Base-by-base conservation (phyloP, 1,284 basidiomycete species). In the Farysia itapuensis region DNA sequence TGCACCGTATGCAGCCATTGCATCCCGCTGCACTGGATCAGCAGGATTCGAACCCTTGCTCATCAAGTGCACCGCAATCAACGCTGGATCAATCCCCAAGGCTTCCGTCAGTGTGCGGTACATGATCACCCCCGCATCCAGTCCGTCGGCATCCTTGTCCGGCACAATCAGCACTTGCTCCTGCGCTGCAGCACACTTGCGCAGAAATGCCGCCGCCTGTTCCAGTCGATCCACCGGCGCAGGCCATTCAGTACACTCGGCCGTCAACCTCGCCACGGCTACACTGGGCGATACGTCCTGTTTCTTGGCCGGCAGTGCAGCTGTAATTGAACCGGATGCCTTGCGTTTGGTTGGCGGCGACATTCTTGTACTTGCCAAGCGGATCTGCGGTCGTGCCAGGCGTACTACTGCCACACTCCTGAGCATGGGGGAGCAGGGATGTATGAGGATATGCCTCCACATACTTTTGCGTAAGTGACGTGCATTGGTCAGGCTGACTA, bases 71-170 rank as follows among this genome's bases (percentile, higher is more conserved):
- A 63, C 38, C 28, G 49, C 40, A 20, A 69, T 58, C 11, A 41
- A 39, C 6, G 43, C 39, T 0, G 53, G 36, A 6, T 43, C 39
- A 11, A 61, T 38, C 12, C 37, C 37, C 7, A 69, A 40, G 4
- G 46, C 56, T 14, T 53, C 33, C 2, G 47, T 23, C 13, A 69
- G 49, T 2, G 67, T 67, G 13, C 67, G 60, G 37, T 64, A 46
- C 44, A 69, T 45, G 28, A 67, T 64, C 35, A 43, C 49, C n/a
- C 64, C 57, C 1, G 54, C 48, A 26, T 47, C 64, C 13, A 69
- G 47, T 2, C 64, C 67, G 19, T 69, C 67, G n/a, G 64, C 64
- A 23, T 69, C 67, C 25, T 69, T 69, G 37, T 69, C 67, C 15
- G 56, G 64, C 1, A 64, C 48, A 15, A 68, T 22, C 12, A 65